Evolutionary conservation across 2,329 filamentous ascomycete genomes (phyloP).

Genomic region (Diaporthe humulicola): DNA sequence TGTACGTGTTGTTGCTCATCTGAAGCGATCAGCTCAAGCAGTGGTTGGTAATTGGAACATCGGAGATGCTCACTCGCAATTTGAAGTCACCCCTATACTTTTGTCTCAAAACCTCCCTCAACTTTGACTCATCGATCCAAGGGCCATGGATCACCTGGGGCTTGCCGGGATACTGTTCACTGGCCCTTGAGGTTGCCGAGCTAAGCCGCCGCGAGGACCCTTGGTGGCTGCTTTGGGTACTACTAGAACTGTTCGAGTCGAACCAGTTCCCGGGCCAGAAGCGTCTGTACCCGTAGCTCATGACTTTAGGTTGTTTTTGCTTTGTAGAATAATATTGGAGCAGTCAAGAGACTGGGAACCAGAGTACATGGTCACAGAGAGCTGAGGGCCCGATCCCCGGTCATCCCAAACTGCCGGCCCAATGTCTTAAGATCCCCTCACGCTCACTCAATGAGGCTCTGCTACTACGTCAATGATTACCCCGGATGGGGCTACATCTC

Average conservation of each 20-base stretch:
- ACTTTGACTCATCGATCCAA: not conserved
- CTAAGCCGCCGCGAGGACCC: not conserved
- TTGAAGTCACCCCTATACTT: not conserved
- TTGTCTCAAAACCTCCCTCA: not conserved
- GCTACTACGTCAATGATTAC: no score
- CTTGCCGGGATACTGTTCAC: not conserved
- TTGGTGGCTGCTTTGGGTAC: not conserved
- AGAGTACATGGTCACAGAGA: no score
- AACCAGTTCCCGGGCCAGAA: not conserved
- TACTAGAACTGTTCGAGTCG: not conserved
- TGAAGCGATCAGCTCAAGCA: not conserved
- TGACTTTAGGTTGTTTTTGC: not conserved
- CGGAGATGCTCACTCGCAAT: not conserved
- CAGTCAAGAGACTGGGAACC: not conserved
- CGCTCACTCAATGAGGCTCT: no score
- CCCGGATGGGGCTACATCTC: no score
- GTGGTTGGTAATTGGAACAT: not conserved
- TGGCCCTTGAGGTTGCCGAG: not conserved
- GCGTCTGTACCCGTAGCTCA: not conserved
- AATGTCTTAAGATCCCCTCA: no score
- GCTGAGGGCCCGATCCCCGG: no score
- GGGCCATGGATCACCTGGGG: not conserved
- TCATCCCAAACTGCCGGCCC: no score
- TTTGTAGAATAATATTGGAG: not conserved
- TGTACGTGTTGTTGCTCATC: constrained; percentile 10